Evolutionary conservation across 441 rosid genomes (phyloP).

Genomic region (Populus hybrid): DNA sequence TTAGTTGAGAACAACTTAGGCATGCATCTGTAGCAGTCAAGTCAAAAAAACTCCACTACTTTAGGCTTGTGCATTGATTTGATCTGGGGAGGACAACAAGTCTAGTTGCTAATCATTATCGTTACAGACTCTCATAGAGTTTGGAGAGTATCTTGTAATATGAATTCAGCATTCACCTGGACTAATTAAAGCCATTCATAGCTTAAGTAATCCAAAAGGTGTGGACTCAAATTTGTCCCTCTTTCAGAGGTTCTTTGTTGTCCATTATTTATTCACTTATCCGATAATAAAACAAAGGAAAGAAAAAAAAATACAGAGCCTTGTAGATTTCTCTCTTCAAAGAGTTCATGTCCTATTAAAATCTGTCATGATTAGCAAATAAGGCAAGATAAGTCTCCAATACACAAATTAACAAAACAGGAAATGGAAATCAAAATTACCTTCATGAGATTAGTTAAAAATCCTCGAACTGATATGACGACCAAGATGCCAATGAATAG

Average conservation of each 20-base stretch:
- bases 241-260: background rate
- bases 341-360: background rate
- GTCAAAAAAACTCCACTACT: background rate
- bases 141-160: background rate
- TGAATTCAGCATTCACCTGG: background rate
- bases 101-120: background rate
- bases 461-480: slow-evolving; percentile 94
- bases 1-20: background rate
- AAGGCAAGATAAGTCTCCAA: background rate
- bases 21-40: background rate
- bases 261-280: background rate
- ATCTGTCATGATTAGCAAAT: background rate
- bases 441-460: slow-evolving; percentile 97
- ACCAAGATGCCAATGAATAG: slow-evolving; percentile 93
- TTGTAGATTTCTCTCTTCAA: background rate
- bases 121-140: background rate
- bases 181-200: background rate
- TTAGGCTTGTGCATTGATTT: background rate
- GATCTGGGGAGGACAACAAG: background rate
- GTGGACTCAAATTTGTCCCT: slow-evolving; percentile 6
- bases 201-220: background rate
- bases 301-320: background rate
- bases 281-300: background rate
- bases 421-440: slow-evolving; percentile 34
- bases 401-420: slow-evolving; percentile 5